A percentile compares a stretch with the other conserved stretches of the same genome.
Conservation (phyloP, 2,329 filamentous ascomycete species). For the Mariannaea elegans region DNA sequence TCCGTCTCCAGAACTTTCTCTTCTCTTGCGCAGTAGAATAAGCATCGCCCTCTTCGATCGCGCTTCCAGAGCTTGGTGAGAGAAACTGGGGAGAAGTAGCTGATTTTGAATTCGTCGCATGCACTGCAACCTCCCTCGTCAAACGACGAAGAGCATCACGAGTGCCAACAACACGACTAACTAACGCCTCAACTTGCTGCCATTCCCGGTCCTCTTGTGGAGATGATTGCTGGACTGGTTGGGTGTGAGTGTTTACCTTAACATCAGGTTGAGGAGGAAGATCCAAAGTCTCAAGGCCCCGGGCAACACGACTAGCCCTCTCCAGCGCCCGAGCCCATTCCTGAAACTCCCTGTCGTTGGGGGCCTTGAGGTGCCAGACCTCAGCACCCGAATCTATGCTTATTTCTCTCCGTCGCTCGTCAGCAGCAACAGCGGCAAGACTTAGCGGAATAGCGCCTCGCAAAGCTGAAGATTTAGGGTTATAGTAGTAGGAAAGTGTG, state of each 20-base stretch:
- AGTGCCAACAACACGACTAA: constrained; percentile 86
- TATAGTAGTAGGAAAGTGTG: constrained; percentile 96
- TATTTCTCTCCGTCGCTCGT: constrained; percentile 88
- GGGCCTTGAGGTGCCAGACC: constrained; percentile 91
- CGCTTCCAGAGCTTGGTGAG: constrained; percentile 51
- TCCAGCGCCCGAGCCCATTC: constrained; percentile 90
- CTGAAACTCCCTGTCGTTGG: constrained; percentile 83
- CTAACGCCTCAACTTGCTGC: constrained; percentile 84
- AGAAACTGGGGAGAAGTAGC: constrained; percentile 45
- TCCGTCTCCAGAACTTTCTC: constrained; percentile 91
- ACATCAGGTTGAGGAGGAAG: constrained; percentile 38
- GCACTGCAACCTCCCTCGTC: constrained; percentile 81
- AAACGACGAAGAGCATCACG: constrained; percentile 88
- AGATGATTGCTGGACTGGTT: constrained; percentile 45
- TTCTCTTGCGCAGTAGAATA: constrained; percentile 62
- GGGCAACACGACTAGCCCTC: constrained; percentile 75
- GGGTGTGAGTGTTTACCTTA: constrained; percentile 39
- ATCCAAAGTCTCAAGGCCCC: constrained; percentile 57
- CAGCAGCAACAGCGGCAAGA: constrained; percentile 88
- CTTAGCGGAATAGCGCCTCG: constrained; percentile 92
- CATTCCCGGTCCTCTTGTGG: constrained; percentile 81
- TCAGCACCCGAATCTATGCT: constrained; percentile 97
- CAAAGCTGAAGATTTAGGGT: constrained; percentile 89
- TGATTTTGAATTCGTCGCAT: constrained; percentile 58
- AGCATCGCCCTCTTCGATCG: constrained; percentile 63